Percentiles rank a stretch among this genome's conserved stretches.
These are phyloP conservation scores for Colletotrichum sp. DNA, from an alignment of 2,329 filamentous ascomycete genomes.

Conservation along the genomic window DNA sequence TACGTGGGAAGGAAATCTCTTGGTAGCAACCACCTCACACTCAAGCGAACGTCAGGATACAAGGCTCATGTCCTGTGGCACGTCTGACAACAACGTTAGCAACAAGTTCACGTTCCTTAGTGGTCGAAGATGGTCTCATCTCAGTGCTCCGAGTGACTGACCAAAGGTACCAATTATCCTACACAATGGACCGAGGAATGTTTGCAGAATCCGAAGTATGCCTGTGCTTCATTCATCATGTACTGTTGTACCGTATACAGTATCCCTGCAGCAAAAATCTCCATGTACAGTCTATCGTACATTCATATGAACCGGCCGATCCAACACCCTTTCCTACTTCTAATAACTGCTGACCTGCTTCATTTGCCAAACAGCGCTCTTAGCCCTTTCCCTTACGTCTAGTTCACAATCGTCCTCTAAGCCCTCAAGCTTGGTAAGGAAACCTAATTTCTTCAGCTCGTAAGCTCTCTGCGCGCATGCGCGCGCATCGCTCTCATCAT, in stretches of 20 bases:
- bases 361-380: conserved; percentile 78
- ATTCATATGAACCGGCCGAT: not conserved
- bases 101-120: not conserved
- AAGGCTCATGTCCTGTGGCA: not conserved
- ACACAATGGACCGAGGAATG: not conserved
- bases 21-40: not conserved
- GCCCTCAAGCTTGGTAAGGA: conserved; percentile 67
- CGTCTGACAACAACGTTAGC: not conserved
- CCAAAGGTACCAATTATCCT: not conserved
- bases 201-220: not conserved
- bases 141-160: not conserved
- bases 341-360: conserved; percentile 40
- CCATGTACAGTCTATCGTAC: conserved; percentile 16
- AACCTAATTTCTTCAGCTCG: conserved; percentile 74
- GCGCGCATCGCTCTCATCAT: conserved; percentile 71
- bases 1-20: not conserved
- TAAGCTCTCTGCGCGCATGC: conserved; percentile 70
- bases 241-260: conserved; percentile 8
- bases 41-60: not conserved
- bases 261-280: not conserved
- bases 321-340: not conserved
- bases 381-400: conserved; percentile 84
- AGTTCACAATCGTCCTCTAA: conserved; percentile 74
- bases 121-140: not conserved
- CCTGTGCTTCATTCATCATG: conserved; percentile 15